Conservation (phyloP, 345 rosid species). For the Noccaea caerulescens region DNA sequence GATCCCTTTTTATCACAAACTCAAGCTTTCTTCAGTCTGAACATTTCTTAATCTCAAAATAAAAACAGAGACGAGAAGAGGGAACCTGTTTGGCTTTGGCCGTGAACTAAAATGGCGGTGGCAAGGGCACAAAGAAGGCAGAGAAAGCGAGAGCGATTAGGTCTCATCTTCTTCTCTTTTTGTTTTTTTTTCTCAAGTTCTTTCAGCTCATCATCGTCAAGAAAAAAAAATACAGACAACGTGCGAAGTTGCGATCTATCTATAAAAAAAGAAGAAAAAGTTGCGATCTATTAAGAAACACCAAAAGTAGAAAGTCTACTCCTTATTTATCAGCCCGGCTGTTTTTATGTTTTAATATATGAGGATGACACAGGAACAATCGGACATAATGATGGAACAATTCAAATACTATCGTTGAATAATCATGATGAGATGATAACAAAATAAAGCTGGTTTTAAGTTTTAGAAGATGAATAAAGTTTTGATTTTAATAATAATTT, state of each 20-base stretch:
- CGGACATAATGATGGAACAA: too few species aligned
- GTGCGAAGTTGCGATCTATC: background rate
- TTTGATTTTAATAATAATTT: background rate
- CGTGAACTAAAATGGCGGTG: slow-evolving; percentile 33
- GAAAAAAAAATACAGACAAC: background rate
- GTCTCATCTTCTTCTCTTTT: slow-evolving; percentile 12
- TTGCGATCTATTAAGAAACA: background rate
- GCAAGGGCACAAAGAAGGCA: slow-evolving; percentile 21
- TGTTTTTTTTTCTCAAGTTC: background rate
- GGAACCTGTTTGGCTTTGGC: slow-evolving; percentile 55
- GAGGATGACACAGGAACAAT: background rate
- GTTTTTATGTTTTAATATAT: background rate
- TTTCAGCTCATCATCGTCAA: slow-evolving; percentile 9
- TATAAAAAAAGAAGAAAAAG: background rate
- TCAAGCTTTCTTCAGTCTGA: background rate
- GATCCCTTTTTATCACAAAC: background rate
- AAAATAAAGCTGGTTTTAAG: too few species aligned
- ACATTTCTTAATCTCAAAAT: background rate
- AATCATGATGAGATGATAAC: too few species aligned
- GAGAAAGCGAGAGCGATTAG: slow-evolving; percentile 21
- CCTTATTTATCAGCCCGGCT: too few species aligned
- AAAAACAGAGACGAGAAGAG: background rate
- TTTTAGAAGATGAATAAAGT: background rate
- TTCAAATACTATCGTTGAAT: too few species aligned
- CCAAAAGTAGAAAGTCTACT: too few species aligned